A percentile compares a stretch with the other conserved stretches of the same genome.
Evolutionary conservation across 306 rosid species (phyloP).

Genomic region (Begonia fuchsioides): DNA sequence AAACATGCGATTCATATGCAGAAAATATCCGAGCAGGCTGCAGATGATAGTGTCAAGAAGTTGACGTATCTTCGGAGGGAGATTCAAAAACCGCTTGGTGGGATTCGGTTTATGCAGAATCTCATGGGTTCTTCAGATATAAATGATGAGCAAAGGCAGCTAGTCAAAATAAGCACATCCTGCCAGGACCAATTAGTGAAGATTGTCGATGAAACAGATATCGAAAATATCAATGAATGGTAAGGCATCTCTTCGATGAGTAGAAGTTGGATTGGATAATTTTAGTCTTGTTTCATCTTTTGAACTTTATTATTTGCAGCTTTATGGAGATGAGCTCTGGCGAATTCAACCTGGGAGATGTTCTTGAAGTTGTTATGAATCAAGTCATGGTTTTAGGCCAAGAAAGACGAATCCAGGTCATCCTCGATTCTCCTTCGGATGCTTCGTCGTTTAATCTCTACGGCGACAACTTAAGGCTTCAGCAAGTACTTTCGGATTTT

Average conservation of each 20-base stretch:
- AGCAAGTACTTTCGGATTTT: slow-evolving; percentile 22
- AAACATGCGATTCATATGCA: slow-evolving; percentile 27
- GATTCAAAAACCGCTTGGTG: slow-evolving; percentile 19
- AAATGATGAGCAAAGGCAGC: slow-evolving; percentile 19
- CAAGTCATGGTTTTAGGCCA: slow-evolving; percentile 24
- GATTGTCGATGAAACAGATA: slow-evolving; percentile 23
- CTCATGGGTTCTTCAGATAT: slow-evolving; percentile 25
- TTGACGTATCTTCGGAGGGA: slow-evolving; percentile 24
- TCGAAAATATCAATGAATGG: slow-evolving; percentile 30
- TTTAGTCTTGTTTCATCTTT: background rate
- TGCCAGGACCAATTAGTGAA: slow-evolving; percentile 25
- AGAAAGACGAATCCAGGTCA: slow-evolving; percentile 19
- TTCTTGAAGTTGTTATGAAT: slow-evolving; percentile 15
- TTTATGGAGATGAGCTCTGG: slow-evolving; percentile 20
- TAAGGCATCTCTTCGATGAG: background rate
- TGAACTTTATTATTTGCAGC: slow-evolving; percentile 11
- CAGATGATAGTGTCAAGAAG: slow-evolving; percentile 23
- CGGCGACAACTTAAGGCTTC: slow-evolving; percentile 35
- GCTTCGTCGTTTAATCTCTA: slow-evolving; percentile 18
- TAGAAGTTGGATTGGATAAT: no score
- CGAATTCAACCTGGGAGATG: slow-evolving; percentile 27
- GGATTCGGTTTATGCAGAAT: slow-evolving; percentile 22
- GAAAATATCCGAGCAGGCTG: slow-evolving; percentile 24
- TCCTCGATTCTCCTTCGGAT: slow-evolving; percentile 21
- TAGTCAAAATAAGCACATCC: slow-evolving; percentile 17